These are phyloP conservation scores for Sclerotinia nivalis DNA, from an alignment of 2,329 filamentous ascomycete genomes.

Conservation along the genomic window DNA sequence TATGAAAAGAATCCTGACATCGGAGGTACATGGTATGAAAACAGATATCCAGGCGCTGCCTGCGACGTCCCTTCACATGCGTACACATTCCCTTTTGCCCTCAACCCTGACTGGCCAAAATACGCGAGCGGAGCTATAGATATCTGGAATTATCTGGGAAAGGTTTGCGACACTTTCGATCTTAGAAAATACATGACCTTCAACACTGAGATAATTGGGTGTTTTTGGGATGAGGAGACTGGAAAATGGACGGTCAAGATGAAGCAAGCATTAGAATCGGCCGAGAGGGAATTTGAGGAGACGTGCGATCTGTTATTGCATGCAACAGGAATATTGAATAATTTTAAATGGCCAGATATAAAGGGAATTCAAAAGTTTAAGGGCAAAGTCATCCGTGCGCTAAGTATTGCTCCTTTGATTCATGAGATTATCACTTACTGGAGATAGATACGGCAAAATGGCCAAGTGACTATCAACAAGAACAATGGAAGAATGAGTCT, in stretches of 20 bases:
- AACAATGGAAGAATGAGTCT: conserved; percentile 39
- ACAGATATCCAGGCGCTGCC: conserved; percentile 56
- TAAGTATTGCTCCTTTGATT: background rate
- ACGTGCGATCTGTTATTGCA: conserved; percentile 35
- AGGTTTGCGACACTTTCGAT: conserved; percentile 50
- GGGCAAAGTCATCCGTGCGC: conserved; percentile 48
- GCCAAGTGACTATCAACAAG: conserved; percentile 42
- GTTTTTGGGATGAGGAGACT: conserved; percentile 50
- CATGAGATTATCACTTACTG: background rate
- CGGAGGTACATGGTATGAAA: conserved; percentile 50
- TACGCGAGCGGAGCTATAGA: conserved; percentile 60
- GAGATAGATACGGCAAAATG: conserved; percentile 47
- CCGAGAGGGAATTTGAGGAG: conserved; percentile 32
- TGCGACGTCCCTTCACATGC: conserved; percentile 43
- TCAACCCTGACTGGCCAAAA: conserved; percentile 58
- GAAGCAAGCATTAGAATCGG: conserved; percentile 41
- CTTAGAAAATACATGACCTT: conserved; percentile 55
- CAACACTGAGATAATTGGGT: conserved; percentile 49
- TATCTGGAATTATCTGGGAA: conserved; percentile 52
- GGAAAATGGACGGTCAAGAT: conserved; percentile 54
- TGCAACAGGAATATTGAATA: conserved; percentile 35
- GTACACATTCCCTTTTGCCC: conserved; percentile 55
- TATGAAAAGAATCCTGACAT: conserved; percentile 51
- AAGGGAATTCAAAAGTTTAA: conserved; percentile 49
- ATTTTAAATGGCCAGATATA: conserved; percentile 50